Base-by-base conservation (phyloP, 2,329 filamentous ascomycete genomes). In the Diplodia scrobiculata region DNA sequence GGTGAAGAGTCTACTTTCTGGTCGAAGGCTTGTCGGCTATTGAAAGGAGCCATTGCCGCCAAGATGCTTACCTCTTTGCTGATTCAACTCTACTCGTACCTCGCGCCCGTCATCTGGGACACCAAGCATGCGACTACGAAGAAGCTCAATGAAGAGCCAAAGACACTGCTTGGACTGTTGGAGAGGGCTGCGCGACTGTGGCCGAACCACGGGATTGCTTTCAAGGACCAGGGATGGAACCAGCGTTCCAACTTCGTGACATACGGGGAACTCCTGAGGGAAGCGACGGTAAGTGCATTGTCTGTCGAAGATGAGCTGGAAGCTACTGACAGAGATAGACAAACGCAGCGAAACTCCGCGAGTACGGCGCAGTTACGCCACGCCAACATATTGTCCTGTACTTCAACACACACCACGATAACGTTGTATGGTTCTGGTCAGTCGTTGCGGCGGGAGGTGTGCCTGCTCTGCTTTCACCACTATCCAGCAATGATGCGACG, bases 191-290 rank as follows among this genome's bases (percentile, higher is more conserved):
- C 55, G 10, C 54, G 36, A 17, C 21, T 52, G 7, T 66, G 58
- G 55, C 65, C 65, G 2, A 66, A 60, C 25, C 36, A 66, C 29
- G 52, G 55, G 3, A 52, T 66, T 11, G 25, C 55, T 0, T 66
- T 66, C 55, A 66, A 66, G 38, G 58, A 60, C 4, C 45, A 62
- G 14, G 65, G 65, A 17, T 66, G 65, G 65, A 58, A 63, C 19
- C 48, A 48, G 14, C 27, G 11, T 2, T 51, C 65, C 7, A 50
- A 66, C 13, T 51, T 63, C 17, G 34, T 66, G 34, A 63, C 65
- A 14, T 66, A 66, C 21, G 41, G 36, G 10, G 55, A 66, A 3
- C 47, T 66, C 9, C 14, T 66, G 47, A 52, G 65, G 5, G 65
- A 66, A 29, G 65, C 21, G 21, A 36, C 51, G 36, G 65, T 66